These are phyloP conservation scores for Porcisia hertigi DNA, from an alignment of 208 protist genomes.

Conservation along the genomic window DNA sequence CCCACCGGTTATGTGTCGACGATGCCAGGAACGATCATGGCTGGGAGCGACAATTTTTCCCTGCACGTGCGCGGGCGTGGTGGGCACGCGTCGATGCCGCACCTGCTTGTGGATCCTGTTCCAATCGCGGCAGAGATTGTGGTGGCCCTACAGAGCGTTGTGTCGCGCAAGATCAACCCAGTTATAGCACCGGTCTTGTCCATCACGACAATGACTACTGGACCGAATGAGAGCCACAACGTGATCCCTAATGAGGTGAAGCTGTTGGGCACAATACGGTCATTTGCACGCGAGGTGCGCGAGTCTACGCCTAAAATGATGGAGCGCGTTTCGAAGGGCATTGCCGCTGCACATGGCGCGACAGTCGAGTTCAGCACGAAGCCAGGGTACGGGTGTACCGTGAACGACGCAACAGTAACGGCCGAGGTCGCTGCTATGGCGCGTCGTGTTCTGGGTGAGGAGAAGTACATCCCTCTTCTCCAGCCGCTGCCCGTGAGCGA, in stretches of 20 bases:
- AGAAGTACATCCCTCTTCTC: background rate
- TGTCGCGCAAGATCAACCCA: background rate
- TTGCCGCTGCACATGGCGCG: background rate
- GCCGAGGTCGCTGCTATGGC: background rate
- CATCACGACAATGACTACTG: slow-evolving; percentile 42
- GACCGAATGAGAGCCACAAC: slow-evolving; percentile 48
- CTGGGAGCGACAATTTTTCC: slow-evolving; percentile 32
- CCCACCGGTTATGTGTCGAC: slow-evolving; percentile 18
- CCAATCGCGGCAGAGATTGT: background rate
- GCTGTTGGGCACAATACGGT: slow-evolving; percentile 48
- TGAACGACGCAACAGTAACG: background rate
- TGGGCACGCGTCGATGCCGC: background rate
- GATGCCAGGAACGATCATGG: slow-evolving; percentile 24
- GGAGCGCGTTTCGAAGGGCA: too few relatives aligned
- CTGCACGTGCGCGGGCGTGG: slow-evolving; percentile 40
- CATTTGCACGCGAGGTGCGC: slow-evolving; percentile 19
- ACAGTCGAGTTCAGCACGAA: background rate
- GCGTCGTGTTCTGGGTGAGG: background rate
- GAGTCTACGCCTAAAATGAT: background rate
- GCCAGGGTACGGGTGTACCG: background rate
- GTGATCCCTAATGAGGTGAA: slow-evolving; percentile 52
- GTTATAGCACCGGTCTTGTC: slow-evolving; percentile 34
- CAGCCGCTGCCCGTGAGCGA: background rate
- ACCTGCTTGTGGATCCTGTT: background rate
- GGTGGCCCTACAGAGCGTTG: background rate